These are phyloP conservation scores for Globisporangium middletonii DNA, from an alignment of 352 stramenopile species.

Conservation along the genomic window DNA sequence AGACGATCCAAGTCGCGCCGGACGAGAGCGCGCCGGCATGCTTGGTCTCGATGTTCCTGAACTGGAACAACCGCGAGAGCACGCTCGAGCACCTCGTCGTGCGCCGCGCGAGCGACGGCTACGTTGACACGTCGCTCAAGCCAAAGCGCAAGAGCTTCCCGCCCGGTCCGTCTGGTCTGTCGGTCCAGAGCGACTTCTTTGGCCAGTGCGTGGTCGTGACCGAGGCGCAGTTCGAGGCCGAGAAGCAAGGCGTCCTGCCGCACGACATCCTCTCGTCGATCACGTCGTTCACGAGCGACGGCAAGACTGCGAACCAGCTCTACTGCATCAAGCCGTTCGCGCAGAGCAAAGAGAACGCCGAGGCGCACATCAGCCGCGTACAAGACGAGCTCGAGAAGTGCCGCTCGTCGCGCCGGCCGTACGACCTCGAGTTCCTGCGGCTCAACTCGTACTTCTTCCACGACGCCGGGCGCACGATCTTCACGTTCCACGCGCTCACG, in stretches of 20 bases:
- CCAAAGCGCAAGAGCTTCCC: constrained; percentile 27
- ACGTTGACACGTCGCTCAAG: constrained; percentile 29
- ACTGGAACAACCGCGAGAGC: constrained; percentile 34
- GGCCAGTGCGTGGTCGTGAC: constrained; percentile 46
- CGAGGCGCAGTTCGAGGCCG: constrained; percentile 26
- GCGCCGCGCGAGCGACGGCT: constrained; percentile 13
- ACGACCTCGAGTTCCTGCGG: constrained; percentile 49
- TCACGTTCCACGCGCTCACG: constrained; percentile 30
- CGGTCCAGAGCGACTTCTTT: constrained; percentile 46
- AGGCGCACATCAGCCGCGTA: constrained; percentile 26
- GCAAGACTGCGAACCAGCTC: constrained; percentile 25
- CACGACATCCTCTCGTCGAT: constrained; percentile 45
- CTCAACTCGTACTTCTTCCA: constrained; percentile 54
- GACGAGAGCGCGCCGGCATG: constrained; percentile 7
- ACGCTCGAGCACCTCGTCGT: constrained; percentile 21
- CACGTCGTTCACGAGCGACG: constrained; percentile 19
- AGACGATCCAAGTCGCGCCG: constrained; percentile 2
- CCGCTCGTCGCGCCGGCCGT: constrained; percentile 27
- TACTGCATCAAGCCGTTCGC: constrained; percentile 49
- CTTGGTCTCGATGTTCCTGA: constrained; percentile 24
- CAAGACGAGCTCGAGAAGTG: constrained; percentile 21
- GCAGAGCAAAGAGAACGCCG: constrained; percentile 19
- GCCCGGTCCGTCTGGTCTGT: constrained; percentile 31
- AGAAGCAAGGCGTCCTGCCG: constrained; percentile 5
- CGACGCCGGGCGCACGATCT: constrained; percentile 30